phyloP scores from a whole-genome alignment of 1,139 yeast species.

The Diutina mesorugosa region DNA sequence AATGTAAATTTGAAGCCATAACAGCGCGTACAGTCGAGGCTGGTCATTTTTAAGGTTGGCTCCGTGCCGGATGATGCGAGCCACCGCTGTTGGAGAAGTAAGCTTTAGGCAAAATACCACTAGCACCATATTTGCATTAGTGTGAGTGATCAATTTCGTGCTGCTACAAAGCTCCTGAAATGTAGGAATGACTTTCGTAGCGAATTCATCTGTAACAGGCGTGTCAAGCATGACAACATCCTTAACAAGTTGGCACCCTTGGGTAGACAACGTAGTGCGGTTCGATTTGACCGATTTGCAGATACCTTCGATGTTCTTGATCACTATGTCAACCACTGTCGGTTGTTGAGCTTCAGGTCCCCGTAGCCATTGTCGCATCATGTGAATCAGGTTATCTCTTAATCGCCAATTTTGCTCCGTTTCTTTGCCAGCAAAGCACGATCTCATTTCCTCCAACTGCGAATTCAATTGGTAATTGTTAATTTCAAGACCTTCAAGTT shows the following conservation, averaged over 20 bases:
- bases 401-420: conserved; percentile 78
- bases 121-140: conserved; percentile 59
- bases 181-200: conserved; percentile 47
- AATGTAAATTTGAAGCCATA: conserved; percentile 57
- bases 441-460: conserved; percentile 10
- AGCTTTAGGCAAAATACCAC: conserved; percentile 42
- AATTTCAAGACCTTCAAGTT: background rate
- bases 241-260: conserved; percentile 70
- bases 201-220: conserved; percentile 40
- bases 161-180: conserved; percentile 56
- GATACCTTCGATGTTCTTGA: conserved; percentile 43
- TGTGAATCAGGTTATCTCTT: conserved; percentile 52
- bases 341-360: background rate
- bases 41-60: conserved; percentile 56
- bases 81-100: conserved; percentile 38
- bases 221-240: conserved; percentile 48
- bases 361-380: conserved; percentile 45
- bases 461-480: conserved; percentile 8
- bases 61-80: conserved; percentile 39
- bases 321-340: conserved; percentile 32
- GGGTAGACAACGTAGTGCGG: conserved; percentile 69
- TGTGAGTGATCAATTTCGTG: conserved; percentile 69
- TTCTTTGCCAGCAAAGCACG: conserved; percentile 62
- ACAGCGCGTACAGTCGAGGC: conserved; percentile 58
- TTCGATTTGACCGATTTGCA: conserved; percentile 59